phyloP scores from a whole-genome alignment of 495 filamentous ascomycete genomes.

The Podospora bellae-mahoneyi region DNA sequence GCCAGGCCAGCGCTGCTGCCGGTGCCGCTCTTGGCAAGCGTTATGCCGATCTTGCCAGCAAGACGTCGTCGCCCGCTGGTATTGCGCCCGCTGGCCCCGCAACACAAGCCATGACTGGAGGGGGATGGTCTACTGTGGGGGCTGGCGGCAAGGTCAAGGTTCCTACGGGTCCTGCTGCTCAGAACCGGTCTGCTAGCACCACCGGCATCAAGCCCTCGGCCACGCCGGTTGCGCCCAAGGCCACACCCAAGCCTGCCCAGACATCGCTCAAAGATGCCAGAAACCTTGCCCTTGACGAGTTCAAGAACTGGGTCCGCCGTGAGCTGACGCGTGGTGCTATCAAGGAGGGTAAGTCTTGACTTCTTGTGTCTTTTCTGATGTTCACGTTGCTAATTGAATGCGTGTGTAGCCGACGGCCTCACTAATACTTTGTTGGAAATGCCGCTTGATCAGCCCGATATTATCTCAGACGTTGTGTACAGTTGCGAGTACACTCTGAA shows the following conservation, averaged over 20 bases:
- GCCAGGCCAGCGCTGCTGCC: constrained; percentile 48
- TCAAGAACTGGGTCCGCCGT: constrained; percentile 84
- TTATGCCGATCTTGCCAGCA: constrained; percentile 93
- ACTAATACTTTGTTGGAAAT: constrained; percentile 36
- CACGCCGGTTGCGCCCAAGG: constrained; percentile 27
- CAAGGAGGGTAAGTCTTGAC: constrained; percentile 39
- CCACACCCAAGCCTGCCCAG: constrained; percentile 33
- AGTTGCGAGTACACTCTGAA: constrained; percentile 80
- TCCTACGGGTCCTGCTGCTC: constrained; percentile 54
- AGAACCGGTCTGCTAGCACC: constrained; percentile 56
- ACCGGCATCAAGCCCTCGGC: constrained; percentile 36
- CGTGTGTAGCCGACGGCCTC: constrained; percentile 26
- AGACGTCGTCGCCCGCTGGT: constrained; percentile 40
- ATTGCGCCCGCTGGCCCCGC: constrained; percentile 15
- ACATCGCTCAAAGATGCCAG: constrained; percentile 48
- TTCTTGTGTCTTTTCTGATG: constrained; percentile 7
- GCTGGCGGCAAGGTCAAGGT: constrained; percentile 86
- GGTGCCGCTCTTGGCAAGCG: constrained; percentile 66
- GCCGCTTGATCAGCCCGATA: constrained; percentile 63
- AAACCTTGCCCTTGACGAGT: constrained; percentile 70
- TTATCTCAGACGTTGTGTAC: constrained; percentile 89
- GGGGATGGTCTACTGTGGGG: constrained; percentile 96
- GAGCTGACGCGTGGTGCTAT: constrained; percentile 58
- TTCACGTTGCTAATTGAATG: constrained; percentile 32
- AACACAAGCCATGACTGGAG: constrained; percentile 35